These are phyloP conservation scores for Nasturtium officinale DNA, from an alignment of 345 rosid species.

Conservation along the genomic window DNA sequence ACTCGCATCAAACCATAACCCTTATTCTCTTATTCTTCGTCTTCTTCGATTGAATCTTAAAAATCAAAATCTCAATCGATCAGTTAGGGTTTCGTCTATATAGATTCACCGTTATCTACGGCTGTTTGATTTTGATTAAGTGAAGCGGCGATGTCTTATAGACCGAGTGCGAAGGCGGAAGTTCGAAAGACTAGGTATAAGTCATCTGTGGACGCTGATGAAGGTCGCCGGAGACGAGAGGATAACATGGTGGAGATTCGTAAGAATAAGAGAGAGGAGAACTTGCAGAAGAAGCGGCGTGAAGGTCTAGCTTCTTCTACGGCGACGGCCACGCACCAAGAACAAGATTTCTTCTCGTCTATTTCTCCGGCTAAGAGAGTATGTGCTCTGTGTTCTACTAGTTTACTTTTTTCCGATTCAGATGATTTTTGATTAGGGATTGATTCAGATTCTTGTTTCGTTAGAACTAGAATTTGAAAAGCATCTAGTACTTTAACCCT, in stretches of 20 bases:
- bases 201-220: slow-evolving; percentile 71
- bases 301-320: slow-evolving; percentile 50
- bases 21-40: background rate
- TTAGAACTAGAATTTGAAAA: background rate
- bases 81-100: background rate
- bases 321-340: slow-evolving; percentile 42
- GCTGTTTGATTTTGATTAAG: slow-evolving; percentile 18
- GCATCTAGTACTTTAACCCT: background rate
- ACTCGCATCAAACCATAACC: slow-evolving; percentile 31
- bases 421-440: background rate
- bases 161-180: slow-evolving; percentile 69
- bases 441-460: background rate
- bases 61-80: background rate
- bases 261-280: slow-evolving; percentile 78
- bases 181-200: slow-evolving; percentile 66
- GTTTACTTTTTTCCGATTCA: background rate
- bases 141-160: slow-evolving; percentile 53
- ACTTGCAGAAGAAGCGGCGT: slow-evolving; percentile 78
- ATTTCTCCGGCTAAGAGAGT: slow-evolving; percentile 22
- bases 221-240: slow-evolving; percentile 79
- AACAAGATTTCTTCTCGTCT: slow-evolving; percentile 44
- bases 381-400: background rate
- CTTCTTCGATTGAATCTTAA: background rate
- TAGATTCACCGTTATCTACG: background rate
- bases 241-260: slow-evolving; percentile 91